A percentile compares a stretch with the other conserved stretches of the same genome.
phyloP scores from a whole-genome alignment of 257 asterid genomes.

The Solanum megistacrolobum region DNA sequence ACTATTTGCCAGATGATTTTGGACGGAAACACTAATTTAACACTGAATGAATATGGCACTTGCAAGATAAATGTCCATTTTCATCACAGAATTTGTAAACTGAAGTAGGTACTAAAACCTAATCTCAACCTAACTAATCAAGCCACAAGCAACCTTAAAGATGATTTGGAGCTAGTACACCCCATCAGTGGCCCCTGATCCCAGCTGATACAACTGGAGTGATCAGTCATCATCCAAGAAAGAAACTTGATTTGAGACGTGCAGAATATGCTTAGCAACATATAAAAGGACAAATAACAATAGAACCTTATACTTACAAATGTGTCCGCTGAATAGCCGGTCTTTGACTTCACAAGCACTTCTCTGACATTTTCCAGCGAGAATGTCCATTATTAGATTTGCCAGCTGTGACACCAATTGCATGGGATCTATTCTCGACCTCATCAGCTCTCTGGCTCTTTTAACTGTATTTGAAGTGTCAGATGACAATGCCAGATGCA shows the following conservation, averaged over 20 bases:
- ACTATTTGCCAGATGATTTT: not conserved
- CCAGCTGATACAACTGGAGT: not conserved
- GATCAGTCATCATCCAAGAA: not conserved
- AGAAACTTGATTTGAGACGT: not conserved
- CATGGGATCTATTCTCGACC: constrained; percentile 80
- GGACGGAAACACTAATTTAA: not conserved
- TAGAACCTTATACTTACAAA: constrained; percentile 36
- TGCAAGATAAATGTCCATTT: not conserved
- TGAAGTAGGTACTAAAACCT: not conserved
- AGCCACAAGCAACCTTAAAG: not conserved
- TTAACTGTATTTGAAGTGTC: constrained; percentile 79
- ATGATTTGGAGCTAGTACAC: not conserved
- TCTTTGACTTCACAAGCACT: constrained; percentile 39
- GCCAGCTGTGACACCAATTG: constrained; percentile 86
- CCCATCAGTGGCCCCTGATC: not conserved
- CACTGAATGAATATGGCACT: not conserved
- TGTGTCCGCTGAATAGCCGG: constrained; percentile 31
- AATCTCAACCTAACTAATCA: not conserved
- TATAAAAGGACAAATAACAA: not conserved
- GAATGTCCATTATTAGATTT: constrained; percentile 77
- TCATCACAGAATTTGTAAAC: not conserved
- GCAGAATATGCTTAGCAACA: not conserved
- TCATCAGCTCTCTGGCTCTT: constrained; percentile 73
- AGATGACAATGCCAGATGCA: constrained; percentile 68
- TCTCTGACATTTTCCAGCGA: constrained; percentile 60